Base-by-base conservation (phyloP, 2,329 filamentous ascomycete genomes). In the Clonostachys byssicola region DNA sequence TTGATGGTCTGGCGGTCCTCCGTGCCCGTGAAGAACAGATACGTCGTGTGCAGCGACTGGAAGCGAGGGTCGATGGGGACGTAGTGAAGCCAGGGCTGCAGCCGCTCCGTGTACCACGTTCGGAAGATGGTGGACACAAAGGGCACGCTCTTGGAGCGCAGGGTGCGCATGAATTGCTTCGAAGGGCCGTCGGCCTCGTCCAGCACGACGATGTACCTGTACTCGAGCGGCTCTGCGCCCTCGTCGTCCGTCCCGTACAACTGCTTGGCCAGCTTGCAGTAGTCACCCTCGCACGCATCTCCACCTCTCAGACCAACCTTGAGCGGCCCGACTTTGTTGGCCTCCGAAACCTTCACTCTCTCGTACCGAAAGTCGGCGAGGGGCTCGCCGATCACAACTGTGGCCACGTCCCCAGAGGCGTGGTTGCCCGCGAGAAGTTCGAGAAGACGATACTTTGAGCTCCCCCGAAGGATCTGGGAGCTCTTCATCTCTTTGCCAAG, bases 61-160 rank as follows among this genome's bases (percentile, higher is more conserved):
- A 88, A 81, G 4, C 89, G 77, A 2, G 86, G 54, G 60, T 94
- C 89, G 14, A 92, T 67, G 9, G 89, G 89, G 2, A 92, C 84
- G 56, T 90, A 94, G 61, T 95, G 89, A 41, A 85, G 70, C 89
- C 89, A 95, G 0, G 89, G 80, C 49, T 75, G 78, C 14, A 94
- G 66, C 6, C 89, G 80, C 44, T 85, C 82, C 49, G 88, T 86
- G 64, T 85, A 89, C 89, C 89, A 95, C 59, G 89, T 83, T 20
- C 82, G 78, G 64, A 92, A 92, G 7, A 92, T 72, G 0, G 83
- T 83, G 2, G 81, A 80, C 53, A 89, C 75, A 59, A 94, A 81
- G 0, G 88, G 87, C 6, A 91, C 73, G 43, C 78, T 84, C 51
- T 71, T 71, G 14, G 86, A 89, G 42, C 78, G 77, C 6, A 94